Evolutionary conservation across 805 yeast genomes (phyloP), one percentile per base, ranked within the genome.

Genomic region (Brettanomyces anomalus): DNA sequence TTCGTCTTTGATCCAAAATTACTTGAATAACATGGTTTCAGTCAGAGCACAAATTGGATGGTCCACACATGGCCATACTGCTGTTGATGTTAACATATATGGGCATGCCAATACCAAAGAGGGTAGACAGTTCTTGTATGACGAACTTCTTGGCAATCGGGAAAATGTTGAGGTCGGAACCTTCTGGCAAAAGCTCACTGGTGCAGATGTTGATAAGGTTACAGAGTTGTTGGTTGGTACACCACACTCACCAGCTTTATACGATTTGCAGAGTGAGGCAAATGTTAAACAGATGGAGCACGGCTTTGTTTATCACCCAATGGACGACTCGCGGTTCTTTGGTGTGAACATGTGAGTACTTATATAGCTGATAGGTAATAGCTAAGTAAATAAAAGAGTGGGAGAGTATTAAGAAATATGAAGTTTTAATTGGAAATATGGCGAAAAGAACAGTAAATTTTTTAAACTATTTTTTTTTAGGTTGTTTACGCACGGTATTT

Each of bases 51-150:
- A 84, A 61, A 77, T 87, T 15, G 97, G 96, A n/a, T 89, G 96
- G 96, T 72, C 95, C 8, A 89, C 97, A 0, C 95, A 87, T 55
- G 97, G 97, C 26, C 97, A 89, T 61, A 81, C 95, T 17, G 96
- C 96, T 0, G 96, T 89, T 14, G 97, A 89, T 62, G 96, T 89
- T 32, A 89, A 90, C 56, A 84, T 90, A 39, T 89, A 89, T 58
- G 96, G 83, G 0, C 74, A 81, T 58, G 73, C 88, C 28, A 81
- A 81, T 52, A 76, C 72, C 20, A 66, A 68, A 39, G 52, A 62
- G 6, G 68, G 78, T 26, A 63, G 62, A 55, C 37, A 48, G 2
- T 53, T 68, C 49, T 51, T 74, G 7, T 57, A 65, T 44, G 60
- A 70, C 17, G 67, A 74, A 10, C 66, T 88, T 43, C 72, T 72